Base-by-base conservation (phyloP, 2,329 filamentous ascomycete species). In the Talaromyces sp. region DNA sequence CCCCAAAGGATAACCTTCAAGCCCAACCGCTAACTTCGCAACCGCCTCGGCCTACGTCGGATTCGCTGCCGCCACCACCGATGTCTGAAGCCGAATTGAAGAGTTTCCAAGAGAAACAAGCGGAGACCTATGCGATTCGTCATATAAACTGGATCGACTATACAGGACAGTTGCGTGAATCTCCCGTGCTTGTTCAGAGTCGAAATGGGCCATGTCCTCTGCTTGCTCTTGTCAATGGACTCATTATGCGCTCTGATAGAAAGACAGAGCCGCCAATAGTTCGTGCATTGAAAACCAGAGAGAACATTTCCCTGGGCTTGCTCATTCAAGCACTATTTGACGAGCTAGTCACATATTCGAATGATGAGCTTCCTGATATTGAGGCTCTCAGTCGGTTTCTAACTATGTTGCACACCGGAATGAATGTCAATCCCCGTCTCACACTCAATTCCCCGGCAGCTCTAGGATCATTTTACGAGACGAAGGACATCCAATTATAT, bases 361-460 rank as follows among this genome's bases (percentile, higher is more conserved):
- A 86, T 57, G 86, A 88, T 39, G 82, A 87, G 16, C 79, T 98
- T 27, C 94, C 94, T 0, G 95, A 98, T 74, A 90, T 98, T 10
- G 86, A 89, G 41, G 93, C 97, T 66, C 82, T 99, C 1, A 96
- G 97, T 75, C 84, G 85, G 7, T 99, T 99, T 73, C 82, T 99
- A 2, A 87, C 95, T 64, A 91, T 92, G 52, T 81, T 99, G 2
- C 92, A 97, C 71, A 98, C 93, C 0, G 95, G 95, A 43, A 97
- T 99, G 91, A 99, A 98, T 72, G 94, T 98, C 65, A 99, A 99
- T 69, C 95, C 95, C 2, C 87, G 90, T 22, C 95, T 97, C 68
- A 84, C 96, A 8, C 84, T 91, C 1, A 74, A 73, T 70, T 72
- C 74, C 0, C 67, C 70, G 50, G 68, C 74, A 60, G 72, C 77